Evolutionary conservation across 2,329 filamentous ascomycete species (phyloP), one percentile per base, ranked within the genome.

Genomic region (Alternaria rosae): DNA sequence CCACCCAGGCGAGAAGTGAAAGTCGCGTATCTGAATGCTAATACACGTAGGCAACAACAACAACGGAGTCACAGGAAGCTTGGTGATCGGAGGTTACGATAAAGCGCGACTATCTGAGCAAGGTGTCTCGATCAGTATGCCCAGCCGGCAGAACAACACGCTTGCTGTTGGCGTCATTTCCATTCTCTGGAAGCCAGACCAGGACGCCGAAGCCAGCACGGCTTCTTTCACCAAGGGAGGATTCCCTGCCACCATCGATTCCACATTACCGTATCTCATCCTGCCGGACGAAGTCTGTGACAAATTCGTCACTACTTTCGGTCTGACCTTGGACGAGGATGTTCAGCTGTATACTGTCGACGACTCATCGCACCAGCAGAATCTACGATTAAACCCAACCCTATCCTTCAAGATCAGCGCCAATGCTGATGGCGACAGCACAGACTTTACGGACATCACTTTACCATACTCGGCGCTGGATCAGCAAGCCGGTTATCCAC

Each of bases 51-150:
- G 69, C n/a, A 76, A 76, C 25, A 68, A 68, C 35, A 30, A 56
- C 5, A 67, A 64, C n/a, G 76, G 75, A 26, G 65, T 66, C 20
- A 54, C 57, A 3, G 78, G 72, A 20, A 80, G 67, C 42, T 70
- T 82, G 6, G 74, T 80, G 0, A 67, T 83, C 2, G 81, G 82
- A 12, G 81, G 82, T 6, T 82, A 79, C 54, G 81, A 83, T 57
- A 59, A 68, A 28, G 70, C 76, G 0, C 73, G 79, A 10, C 64
- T 78, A 12, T 67, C 61, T n/a, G 57, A 68, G 10, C 54, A 61
- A 13, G 62, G 73, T 3, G 62, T 60, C 1, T 69, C 60, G 8
- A 66, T 75, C 20, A 8, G 17, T 4, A 70, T 78, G 60, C 66
- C 69, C 0, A 70, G 54, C 45, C 50, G 61, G 8, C 48, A 57